Base-by-base conservation (phyloP, 495 filamentous ascomycete genomes). In the Aspergillus ostianus region DNA sequence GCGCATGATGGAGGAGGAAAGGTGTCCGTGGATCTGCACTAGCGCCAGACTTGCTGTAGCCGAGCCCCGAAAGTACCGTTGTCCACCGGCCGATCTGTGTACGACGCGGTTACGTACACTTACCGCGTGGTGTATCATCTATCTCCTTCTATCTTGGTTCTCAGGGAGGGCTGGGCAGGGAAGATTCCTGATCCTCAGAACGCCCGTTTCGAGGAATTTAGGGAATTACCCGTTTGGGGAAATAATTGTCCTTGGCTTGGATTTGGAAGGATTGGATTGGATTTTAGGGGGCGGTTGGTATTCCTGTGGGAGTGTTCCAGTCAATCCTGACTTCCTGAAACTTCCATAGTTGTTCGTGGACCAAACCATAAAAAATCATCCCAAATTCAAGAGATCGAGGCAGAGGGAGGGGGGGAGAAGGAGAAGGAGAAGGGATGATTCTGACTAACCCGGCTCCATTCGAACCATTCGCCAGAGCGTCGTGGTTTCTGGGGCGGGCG, bases 1-100 rank as follows among this genome's bases (percentile, higher is more conserved):
- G 60, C 58, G 52, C 60, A 64, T 58, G 52, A 60, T 60, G 56
- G 58, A 62, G 47, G 56, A 60, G 57, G 55, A 64, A 56, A 59
- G 58, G 60, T 62, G 63, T 69, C 63, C 59, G 62, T 65, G 56
- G 66, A 69, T 69, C 66, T 69, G 66, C 66, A 69, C 66, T 69
- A 69, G 61, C 53, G 59, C 56, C 51, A 60, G 59, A 59, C 58
- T 59, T 62, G 57, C 61, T 67, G 57, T 64, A 63, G 60, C 66
- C 66, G 66, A 68, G 60, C 57, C 55, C 53, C 58, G 47, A 23
- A 57, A 50, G 56, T 58, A 58, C 56, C 57, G 41, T 45, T 41
- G 53, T 20, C 36, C 53, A 19, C 47, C 56, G 29, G 56, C 48
- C 56, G 46, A 63, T 63, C 61, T 59, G 56, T 63, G 52, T 52